Conservation (phyloP, 2,329 filamentous ascomycete species). For the Fusarium subglutinans region DNA sequence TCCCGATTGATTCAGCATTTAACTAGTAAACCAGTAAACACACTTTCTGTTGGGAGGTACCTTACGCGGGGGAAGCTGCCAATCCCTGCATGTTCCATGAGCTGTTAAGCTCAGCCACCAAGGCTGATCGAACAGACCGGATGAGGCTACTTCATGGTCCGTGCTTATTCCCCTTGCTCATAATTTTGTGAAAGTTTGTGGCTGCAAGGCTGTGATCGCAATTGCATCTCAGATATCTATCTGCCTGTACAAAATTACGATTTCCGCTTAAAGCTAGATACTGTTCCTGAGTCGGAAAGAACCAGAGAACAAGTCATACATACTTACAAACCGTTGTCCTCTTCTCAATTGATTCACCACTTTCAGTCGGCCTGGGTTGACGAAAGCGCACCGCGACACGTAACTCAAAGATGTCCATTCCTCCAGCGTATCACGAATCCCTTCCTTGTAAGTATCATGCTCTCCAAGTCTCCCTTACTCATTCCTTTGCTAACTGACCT, state of each 20-base stretch:
- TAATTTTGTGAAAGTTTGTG: conserved; percentile 8
- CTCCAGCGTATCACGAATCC: conserved; percentile 72
- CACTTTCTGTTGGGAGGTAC: neutral
- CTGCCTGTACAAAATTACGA: neutral
- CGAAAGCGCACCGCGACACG: conserved; percentile 5
- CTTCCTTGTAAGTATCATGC: conserved; percentile 72
- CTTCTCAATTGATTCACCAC: neutral
- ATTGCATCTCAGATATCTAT: neutral
- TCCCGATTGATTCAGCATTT: conserved; percentile 14
- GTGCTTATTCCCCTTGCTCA: conserved; percentile 7
- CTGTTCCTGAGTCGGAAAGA: neutral
- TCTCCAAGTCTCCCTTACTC: neutral
- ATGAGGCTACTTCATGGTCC: conserved; percentile 27
- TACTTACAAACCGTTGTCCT: neutral
- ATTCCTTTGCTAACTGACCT: conserved; percentile 25
- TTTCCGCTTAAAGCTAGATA: neutral
- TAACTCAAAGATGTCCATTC: conserved; percentile 40
- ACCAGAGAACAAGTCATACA: no score
- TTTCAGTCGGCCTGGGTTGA: neutral
- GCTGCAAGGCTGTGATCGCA: conserved; percentile 13
- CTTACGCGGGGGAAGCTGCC: neutral
- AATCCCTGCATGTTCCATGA: neutral
- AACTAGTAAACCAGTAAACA: neutral
- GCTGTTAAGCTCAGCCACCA: conserved; percentile 18
- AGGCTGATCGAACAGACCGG: conserved; percentile 17